Evolutionary conservation across 140 eudicot species (phyloP), one percentile per base, ranked within the genome.

Genomic region (Senecio squalidus): DNA sequence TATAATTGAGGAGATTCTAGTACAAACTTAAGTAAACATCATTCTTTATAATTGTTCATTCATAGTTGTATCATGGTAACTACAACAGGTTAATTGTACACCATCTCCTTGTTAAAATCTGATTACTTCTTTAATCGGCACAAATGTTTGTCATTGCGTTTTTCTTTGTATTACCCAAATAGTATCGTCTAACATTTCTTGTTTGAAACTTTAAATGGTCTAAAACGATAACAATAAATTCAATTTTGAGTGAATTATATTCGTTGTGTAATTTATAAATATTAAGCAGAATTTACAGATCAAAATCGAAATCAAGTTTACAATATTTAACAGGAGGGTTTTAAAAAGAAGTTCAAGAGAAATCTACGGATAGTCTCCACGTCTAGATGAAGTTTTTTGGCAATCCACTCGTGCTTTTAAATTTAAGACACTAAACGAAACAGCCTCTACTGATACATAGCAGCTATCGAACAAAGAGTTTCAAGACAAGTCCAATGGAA

Each of bases 91-190:
- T n/a, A n/a, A n/a, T 49, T 67, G 64, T 53, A 25, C 23, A 34
- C 55, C 53, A 67, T 41, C 38, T 48, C 27, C 13, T 51, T 3
- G 33, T 68, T 69, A n/a, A 60, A 59, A 65, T 60, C 59, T 33
- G 23, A 67, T 62, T 57, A 44, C 44, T 28, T 63, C 61, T 27
- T 60, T 52, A 16, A 28, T 39, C 23, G 48, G 18, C 30, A 17
- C 20, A 4, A n/a, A 24, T 14, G 25, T 4, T 21, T 45, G 27
- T 45, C 24, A 40, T 20, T 45, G 0, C 1, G 9, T 23, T 22
- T 16, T 13, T 49, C 13, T 11, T 26, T 10, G 16, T 49, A 4
- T 17, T 13, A 18, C 18, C 10, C 4, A 14, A 9, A 40, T 40
- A 9, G 5, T 10, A 40, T 17, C 23, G 50, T 44, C 50, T 44